Percentiles rank a stretch among this genome's conserved stretches.
Evolutionary conservation across 2,329 filamentous ascomycete species (phyloP).

Genomic region (Fusarium sp.): DNA sequence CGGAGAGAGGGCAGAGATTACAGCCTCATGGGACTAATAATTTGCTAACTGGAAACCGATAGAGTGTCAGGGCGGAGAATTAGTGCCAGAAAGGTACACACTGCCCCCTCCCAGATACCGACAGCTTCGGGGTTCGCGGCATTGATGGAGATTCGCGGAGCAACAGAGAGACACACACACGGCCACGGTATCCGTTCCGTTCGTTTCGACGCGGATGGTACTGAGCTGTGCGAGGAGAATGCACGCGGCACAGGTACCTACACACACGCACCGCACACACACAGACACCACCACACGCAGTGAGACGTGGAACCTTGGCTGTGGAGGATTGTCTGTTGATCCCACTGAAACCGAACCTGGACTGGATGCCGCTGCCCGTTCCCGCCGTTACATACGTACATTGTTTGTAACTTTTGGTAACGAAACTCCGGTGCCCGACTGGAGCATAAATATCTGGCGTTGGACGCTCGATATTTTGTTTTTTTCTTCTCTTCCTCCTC

Average conservation of each 20-base stretch:
- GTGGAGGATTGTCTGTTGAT: slow-evolving; percentile 21
- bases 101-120: slow-evolving; percentile 35
- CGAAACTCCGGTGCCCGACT: slow-evolving; percentile 26
- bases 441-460: slow-evolving; percentile 45
- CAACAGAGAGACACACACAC: slow-evolving; percentile 17
- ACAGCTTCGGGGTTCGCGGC: slow-evolving; percentile 44
- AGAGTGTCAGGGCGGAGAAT: background rate
- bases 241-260: background rate
- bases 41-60: background rate
- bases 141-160: slow-evolving; percentile 44
- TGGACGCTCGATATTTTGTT: slow-evolving; percentile 27
- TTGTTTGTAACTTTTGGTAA: slow-evolving; percentile 10
- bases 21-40: background rate
- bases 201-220: slow-evolving; percentile 14
- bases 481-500: slow-evolving; percentile 23
- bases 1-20: background rate
- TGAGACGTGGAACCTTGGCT: slow-evolving; percentile 41
- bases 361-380: slow-evolving; percentile 19
- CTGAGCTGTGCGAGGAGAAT: background rate
- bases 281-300: slow-evolving; percentile 8
- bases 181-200: slow-evolving; percentile 35
- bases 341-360: slow-evolving; percentile 7
- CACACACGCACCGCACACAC: background rate
- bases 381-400: background rate
- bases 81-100: slow-evolving; percentile 12